Evolutionary conservation across 805 yeast genomes (phyloP).

Genomic region (Candida boleticola): DNA sequence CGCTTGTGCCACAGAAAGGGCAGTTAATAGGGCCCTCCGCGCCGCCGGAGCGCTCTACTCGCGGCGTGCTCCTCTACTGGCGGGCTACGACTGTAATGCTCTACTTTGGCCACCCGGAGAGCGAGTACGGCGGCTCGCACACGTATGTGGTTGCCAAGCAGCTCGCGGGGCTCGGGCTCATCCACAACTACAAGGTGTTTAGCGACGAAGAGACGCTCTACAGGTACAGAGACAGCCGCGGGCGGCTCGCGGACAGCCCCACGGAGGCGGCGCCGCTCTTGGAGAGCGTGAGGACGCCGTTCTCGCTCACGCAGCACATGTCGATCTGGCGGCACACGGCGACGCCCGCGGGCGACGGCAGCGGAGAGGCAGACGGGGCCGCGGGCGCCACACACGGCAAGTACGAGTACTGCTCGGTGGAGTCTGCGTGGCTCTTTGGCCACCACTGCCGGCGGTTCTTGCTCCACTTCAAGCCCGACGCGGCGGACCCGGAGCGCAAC

Average conservation of each 20-base stretch:
- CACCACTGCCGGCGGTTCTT: conserved; percentile 4
- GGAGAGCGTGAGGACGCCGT: not conserved
- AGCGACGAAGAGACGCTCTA: not conserved
- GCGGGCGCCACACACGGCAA: too few species aligned
- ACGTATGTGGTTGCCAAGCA: conserved; percentile 2
- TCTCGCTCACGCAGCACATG: conserved; percentile 1
- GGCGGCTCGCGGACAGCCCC: too few species aligned
- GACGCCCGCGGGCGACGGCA: not conserved
- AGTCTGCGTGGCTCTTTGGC: conserved; percentile 1
- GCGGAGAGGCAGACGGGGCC: too few species aligned
- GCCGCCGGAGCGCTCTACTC: too few species aligned
- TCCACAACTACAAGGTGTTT: not conserved
- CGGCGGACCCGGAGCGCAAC: not conserved
- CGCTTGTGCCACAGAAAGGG: too few species aligned
- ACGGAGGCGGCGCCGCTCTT: too few species aligned
- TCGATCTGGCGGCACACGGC: not conserved
- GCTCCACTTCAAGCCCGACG: conserved; percentile 6
- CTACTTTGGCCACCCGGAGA: not conserved
- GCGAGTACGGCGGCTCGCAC: not conserved
- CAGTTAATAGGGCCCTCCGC: too few species aligned
- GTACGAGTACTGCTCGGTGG: not conserved
- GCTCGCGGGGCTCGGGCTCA: not conserved
- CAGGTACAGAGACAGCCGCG: not conserved
- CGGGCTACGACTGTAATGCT: too few species aligned
- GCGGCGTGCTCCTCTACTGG: too few species aligned